Evolutionary conservation across 2,329 filamentous ascomycete species (phyloP).

Genomic region (Aurifilum marmelostoma): DNA sequence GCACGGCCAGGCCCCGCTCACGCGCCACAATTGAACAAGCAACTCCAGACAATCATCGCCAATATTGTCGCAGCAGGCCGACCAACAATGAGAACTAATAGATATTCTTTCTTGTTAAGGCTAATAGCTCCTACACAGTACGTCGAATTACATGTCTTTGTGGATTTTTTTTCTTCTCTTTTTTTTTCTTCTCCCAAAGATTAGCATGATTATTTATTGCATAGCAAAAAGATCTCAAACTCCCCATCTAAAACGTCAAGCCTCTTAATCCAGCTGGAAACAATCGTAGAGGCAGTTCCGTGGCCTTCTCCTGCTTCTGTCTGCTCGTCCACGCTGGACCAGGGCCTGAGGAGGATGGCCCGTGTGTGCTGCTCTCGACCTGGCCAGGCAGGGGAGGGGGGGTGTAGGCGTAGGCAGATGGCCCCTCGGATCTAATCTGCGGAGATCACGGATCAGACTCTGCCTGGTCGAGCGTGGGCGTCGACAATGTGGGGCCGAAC

Average conservation of each 20-base stretch:
- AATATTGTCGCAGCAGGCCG: too few species aligned
- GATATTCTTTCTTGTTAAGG: not conserved
- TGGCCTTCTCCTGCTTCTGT: not conserved
- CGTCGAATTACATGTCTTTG: too few species aligned
- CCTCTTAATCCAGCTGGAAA: not conserved
- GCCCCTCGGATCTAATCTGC: conserved; percentile 15
- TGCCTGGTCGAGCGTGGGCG: not conserved
- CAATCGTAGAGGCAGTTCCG: not conserved
- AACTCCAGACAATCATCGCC: too few species aligned
- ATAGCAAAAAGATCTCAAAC: not conserved
- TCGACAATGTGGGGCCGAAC: conserved; percentile 18
- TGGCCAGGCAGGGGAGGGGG: too few species aligned
- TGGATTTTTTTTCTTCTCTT: not conserved
- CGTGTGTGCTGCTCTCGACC: not conserved
- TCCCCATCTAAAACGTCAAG: not conserved
- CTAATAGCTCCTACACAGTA: too few species aligned
- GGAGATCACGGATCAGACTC: conserved; percentile 3
- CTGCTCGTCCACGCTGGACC: not conserved
- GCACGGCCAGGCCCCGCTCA: not conserved
- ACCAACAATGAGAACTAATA: not conserved
- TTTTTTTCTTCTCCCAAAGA: not conserved
- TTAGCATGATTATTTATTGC: not conserved
- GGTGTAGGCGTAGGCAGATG: too few species aligned
- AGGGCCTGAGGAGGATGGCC: too few species aligned
- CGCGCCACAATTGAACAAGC: not conserved